Evolutionary conservation across 257 asterid species (phyloP).

Genomic region (Solanum chilense): DNA sequence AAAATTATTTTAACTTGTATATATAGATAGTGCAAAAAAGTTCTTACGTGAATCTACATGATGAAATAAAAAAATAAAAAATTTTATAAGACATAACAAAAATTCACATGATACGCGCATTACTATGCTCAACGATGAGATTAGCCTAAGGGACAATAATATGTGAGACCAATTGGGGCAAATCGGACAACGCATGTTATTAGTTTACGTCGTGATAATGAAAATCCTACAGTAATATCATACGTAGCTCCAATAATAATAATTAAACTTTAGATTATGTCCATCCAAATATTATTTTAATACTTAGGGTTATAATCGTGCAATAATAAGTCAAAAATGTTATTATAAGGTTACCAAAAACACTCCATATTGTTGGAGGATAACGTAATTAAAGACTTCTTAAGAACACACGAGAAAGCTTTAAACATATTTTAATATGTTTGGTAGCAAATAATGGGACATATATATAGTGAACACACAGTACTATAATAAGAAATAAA

Average conservation of each 20-base stretch:
- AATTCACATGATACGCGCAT: neutral
- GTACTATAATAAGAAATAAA: neutral
- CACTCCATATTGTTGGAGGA: neutral
- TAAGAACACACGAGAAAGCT: neutral
- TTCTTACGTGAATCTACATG: neutral
- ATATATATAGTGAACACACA: neutral
- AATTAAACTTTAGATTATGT: neutral
- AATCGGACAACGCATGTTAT: neutral
- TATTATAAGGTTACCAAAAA: neutral
- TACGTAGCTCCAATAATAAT: neutral
- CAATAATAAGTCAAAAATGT: neutral
- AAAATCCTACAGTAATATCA: neutral
- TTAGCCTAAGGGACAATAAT: neutral
- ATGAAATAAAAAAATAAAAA: neutral
- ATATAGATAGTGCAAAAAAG: neutral
- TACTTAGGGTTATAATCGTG: neutral
- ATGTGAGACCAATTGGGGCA: neutral
- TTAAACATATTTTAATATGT: neutral
- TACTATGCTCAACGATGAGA: neutral
- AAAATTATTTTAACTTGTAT: neutral
- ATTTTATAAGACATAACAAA: neutral
- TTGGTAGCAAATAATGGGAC: neutral
- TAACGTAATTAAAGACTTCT: neutral
- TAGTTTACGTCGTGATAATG: neutral
- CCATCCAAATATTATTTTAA: neutral